A percentile compares a stretch with the other conserved stretches of the same genome.
Conservation (phyloP, 495 filamentous ascomycete genomes). For the Trichocladium uniseriatum region DNA sequence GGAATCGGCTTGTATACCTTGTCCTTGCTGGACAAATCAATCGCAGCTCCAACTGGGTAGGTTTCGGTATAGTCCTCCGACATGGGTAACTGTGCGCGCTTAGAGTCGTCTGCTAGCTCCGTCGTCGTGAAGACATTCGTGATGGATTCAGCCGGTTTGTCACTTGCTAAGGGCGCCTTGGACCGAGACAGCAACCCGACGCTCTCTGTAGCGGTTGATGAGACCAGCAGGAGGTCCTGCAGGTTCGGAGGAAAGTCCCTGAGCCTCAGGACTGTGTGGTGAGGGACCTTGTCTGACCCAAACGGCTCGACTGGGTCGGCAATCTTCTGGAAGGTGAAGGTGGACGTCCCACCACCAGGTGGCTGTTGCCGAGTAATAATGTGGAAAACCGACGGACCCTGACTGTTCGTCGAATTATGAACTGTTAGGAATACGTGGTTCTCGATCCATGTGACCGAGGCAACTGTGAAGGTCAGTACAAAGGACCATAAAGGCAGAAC, state of each 20-base stretch:
- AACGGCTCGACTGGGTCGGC: constrained; percentile 63
- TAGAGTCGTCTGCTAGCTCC: constrained; percentile 63
- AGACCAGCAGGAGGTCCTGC: constrained; percentile 67
- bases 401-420: constrained; percentile 54
- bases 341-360: constrained; percentile 24
- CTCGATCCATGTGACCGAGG: constrained; percentile 81
- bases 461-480: constrained; percentile 42
- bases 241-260: constrained; percentile 70
- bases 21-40: constrained; percentile 76
- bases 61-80: constrained; percentile 55
- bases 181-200: constrained; percentile 70
- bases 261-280: constrained; percentile 66
- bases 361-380: constrained; percentile 57
- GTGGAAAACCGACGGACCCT: constrained; percentile 56
- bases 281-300: constrained; percentile 55
- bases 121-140: constrained; percentile 63
- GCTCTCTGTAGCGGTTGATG: constrained; percentile 69
- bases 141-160: constrained; percentile 50
- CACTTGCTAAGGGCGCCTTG: constrained; percentile 50
- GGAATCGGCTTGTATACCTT: constrained; percentile 70
- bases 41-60: constrained; percentile 64
- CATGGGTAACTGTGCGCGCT: constrained; percentile 67
- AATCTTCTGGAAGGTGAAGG: constrained; percentile 62
- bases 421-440: constrained; percentile 75
- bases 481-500: constrained; percentile 16